These are phyloP conservation scores for Sporothrix humicola DNA, from an alignment of 2,329 filamentous ascomycete species.

Conservation along the genomic window DNA sequence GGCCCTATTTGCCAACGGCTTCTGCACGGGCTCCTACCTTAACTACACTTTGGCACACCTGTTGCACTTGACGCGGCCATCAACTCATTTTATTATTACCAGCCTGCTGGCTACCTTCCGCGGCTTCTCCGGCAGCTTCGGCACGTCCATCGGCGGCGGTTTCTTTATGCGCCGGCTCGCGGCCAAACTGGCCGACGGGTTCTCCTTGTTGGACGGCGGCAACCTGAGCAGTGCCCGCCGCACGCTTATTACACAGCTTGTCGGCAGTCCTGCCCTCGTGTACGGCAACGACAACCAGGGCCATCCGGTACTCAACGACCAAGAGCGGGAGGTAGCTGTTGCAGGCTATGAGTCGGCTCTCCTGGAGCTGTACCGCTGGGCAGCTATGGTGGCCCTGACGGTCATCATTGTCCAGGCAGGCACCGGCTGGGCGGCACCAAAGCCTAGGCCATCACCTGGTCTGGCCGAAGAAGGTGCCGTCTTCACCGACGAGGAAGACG, in stretches of 20 bases:
- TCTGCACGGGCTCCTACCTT: slow-evolving; percentile 72
- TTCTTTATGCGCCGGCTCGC: slow-evolving; percentile 70
- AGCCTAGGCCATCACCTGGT: slow-evolving; percentile 17
- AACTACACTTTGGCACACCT: slow-evolving; percentile 85
- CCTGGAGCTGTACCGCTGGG: slow-evolving; percentile 54
- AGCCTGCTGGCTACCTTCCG: slow-evolving; percentile 80
- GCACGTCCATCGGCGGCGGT: slow-evolving; percentile 78
- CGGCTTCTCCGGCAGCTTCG: slow-evolving; percentile 81
- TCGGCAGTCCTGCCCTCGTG: slow-evolving; percentile 59
- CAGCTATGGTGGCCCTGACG: slow-evolving; percentile 51
- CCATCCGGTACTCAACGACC: slow-evolving; percentile 42
- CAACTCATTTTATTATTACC: slow-evolving; percentile 75
- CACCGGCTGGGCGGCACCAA: slow-evolving; percentile 57
- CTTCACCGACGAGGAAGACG: slow-evolving; percentile 55
- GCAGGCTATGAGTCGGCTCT: slow-evolving; percentile 55
- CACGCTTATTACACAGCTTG: slow-evolving; percentile 53
- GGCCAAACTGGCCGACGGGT: slow-evolving; percentile 61
- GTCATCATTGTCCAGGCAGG: slow-evolving; percentile 56
- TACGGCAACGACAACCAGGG: slow-evolving; percentile 47
- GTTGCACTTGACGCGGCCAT: slow-evolving; percentile 70
- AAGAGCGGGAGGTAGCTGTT: slow-evolving; percentile 55
- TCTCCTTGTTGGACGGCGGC: slow-evolving; percentile 55
- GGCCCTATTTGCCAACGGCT: slow-evolving; percentile 71
- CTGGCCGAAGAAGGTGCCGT: not conserved
- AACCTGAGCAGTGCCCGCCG: slow-evolving; percentile 45